Conservation (phyloP, 2,329 filamentous ascomycete genomes). For the Ophiosphaerella korrae region DNA sequence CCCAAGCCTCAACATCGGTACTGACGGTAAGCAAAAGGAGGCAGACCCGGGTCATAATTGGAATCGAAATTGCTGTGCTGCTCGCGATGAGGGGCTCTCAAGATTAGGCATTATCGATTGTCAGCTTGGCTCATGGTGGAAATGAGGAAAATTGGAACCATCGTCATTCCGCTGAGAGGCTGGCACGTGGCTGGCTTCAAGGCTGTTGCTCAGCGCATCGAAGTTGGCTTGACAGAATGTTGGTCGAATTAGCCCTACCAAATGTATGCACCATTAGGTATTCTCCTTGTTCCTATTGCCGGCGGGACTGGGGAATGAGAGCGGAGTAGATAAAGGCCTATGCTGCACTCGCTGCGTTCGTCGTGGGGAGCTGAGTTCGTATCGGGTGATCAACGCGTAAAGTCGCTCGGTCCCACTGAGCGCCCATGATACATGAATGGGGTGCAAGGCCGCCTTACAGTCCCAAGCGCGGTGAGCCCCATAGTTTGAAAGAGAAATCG, state of each 20-base stretch:
- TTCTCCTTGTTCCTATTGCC: not conserved
- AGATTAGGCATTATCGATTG: not conserved
- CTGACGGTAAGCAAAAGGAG: conserved; percentile 12
- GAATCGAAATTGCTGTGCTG: conserved; percentile 14
- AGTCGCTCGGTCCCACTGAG: no score
- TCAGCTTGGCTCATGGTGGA: conserved; percentile 2
- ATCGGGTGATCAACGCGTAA: not conserved
- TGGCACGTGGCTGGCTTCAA: no score
- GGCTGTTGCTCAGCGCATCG: not conserved
- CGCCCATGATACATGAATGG: no score
- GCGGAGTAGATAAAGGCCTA: not conserved
- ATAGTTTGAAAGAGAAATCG: not conserved
- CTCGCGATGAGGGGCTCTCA: no score
- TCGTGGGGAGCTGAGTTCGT: not conserved
- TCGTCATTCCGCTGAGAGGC: no score
- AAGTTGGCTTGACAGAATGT: no score
- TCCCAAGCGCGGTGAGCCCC: no score
- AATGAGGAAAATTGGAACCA: not conserved
- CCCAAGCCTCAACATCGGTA: conserved; percentile 10
- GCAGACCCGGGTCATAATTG: not conserved
- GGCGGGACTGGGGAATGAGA: not conserved
- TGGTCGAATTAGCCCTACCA: no score
- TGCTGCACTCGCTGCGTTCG: not conserved
- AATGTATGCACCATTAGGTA: no score
- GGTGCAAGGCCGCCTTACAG: no score